phyloP scores from a whole-genome alignment of 139 green algal species.

The Micromonas pusilla region DNA sequence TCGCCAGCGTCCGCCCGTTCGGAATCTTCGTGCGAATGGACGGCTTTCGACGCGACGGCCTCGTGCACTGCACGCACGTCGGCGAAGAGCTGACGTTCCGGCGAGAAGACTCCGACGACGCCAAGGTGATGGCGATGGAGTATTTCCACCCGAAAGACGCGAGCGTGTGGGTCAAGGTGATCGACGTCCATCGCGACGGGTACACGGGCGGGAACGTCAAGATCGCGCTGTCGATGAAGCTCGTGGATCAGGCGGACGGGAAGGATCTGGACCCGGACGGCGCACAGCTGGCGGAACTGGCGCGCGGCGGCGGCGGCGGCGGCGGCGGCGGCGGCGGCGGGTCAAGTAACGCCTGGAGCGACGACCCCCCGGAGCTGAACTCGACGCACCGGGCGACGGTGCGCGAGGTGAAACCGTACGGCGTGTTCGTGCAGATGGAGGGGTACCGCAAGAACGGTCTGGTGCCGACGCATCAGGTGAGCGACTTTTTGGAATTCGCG shows the following conservation, averaged over 20 bases:
- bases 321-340: background rate
- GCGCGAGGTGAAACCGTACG: slow-evolving; percentile 58
- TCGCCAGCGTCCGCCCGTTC: slow-evolving; percentile 50
- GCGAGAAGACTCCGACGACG: slow-evolving; percentile 45
- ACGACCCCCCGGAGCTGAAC: slow-evolving; percentile 47
- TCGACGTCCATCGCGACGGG: slow-evolving; percentile 29
- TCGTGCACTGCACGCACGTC: slow-evolving; percentile 49
- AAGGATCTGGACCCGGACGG: slow-evolving; percentile 35
- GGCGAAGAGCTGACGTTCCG: slow-evolving; percentile 41
- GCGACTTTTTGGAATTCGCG: slow-evolving; percentile 47
- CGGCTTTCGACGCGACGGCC: slow-evolving; percentile 40
- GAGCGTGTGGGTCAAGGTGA: slow-evolving; percentile 48
- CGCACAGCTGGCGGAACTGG: background rate
- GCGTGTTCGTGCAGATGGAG: slow-evolving; percentile 60
- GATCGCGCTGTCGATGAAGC: slow-evolving; percentile 11
- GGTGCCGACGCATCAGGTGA: slow-evolving; percentile 55
- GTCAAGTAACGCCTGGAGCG: background rate
- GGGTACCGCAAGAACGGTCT: slow-evolving; percentile 55
- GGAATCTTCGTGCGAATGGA: slow-evolving; percentile 52
- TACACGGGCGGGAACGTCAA: background rate
- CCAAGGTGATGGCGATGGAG: slow-evolving; percentile 51
- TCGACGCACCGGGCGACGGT: slow-evolving; percentile 45
- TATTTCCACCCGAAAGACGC: slow-evolving; percentile 38
- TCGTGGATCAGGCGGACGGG: slow-evolving; percentile 45
- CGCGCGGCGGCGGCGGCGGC: background rate